Evolutionary conservation across 352 stramenopile species (phyloP).

Genomic region (Globisporangium nunn): DNA sequence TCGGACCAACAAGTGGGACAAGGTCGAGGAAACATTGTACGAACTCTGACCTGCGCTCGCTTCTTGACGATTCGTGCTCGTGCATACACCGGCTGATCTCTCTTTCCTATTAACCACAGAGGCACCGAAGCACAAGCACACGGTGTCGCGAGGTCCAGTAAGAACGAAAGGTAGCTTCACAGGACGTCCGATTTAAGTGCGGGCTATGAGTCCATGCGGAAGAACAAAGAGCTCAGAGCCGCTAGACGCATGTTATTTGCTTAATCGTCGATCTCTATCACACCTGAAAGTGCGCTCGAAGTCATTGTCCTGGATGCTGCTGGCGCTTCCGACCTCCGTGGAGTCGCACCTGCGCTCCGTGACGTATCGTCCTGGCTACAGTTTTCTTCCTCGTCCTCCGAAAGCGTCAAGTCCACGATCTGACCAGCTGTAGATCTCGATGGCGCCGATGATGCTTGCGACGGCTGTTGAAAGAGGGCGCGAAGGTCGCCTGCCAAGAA

Average conservation of each 20-base stretch:
- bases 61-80: background rate
- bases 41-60: constrained; percentile 18
- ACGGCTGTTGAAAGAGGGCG: constrained; percentile 25
- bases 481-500: constrained; percentile 43
- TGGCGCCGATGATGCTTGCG: background rate
- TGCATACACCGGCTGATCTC: background rate
- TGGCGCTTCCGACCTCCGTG: too few relatives aligned
- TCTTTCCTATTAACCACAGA: constrained; percentile 9
- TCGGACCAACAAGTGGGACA: constrained; percentile 66
- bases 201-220: background rate
- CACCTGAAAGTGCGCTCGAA: background rate
- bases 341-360: background rate
- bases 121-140: constrained; percentile 10
- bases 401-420: constrained; percentile 26
- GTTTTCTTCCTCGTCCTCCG: constrained; percentile 14
- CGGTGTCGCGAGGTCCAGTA: background rate
- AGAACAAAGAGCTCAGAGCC: background rate
- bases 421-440: background rate
- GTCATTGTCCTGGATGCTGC: too few relatives aligned
- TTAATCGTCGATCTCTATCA: constrained; percentile 11
- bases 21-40: constrained; percentile 74
- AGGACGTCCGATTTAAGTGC: background rate
- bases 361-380: background rate
- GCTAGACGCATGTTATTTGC: background rate
- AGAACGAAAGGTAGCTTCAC: too few relatives aligned